Conservation (phyloP, 495 filamentous ascomycete species). For the Trichoderma orchidacearum region DNA sequence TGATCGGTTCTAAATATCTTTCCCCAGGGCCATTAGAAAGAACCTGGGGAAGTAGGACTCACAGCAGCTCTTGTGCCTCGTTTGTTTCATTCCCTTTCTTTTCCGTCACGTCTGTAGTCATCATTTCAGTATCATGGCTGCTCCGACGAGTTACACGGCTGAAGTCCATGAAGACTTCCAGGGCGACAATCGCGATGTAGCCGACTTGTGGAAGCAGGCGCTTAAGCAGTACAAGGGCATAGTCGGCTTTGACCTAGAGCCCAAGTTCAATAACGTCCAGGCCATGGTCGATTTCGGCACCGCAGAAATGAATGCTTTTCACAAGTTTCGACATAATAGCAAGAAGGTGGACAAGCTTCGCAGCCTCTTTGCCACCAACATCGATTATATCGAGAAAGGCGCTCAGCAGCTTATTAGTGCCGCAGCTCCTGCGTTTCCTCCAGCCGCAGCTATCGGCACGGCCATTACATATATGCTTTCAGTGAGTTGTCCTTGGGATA, state of each 20-base stretch:
- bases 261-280: conserved; percentile 7
- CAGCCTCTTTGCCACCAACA: conserved; percentile 5
- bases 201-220: conserved; percentile 10
- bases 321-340: conserved; percentile 11
- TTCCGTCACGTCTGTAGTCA: background rate
- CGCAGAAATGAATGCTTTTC: conserved; percentile 7
- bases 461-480: conserved; percentile 12
- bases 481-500: no score
- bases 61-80: background rate
- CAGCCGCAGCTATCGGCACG: conserved; percentile 9
- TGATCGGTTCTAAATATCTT: background rate
- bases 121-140: background rate
- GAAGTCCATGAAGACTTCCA: background rate
- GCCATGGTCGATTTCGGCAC: conserved; percentile 7
- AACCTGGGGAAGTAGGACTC: background rate
- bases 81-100: background rate
- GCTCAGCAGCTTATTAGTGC: conserved; percentile 8
- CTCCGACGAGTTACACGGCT: background rate
- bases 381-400: conserved; percentile 8
- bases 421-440: conserved; percentile 9
- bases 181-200: conserved; percentile 7
- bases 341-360: conserved; percentile 12
- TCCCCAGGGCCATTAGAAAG: background rate
- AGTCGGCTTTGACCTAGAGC: conserved; percentile 5
- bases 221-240: conserved; percentile 8